Base-by-base conservation (phyloP, 768 basidiomycete genomes). In the Mycena haematopus region DNA sequence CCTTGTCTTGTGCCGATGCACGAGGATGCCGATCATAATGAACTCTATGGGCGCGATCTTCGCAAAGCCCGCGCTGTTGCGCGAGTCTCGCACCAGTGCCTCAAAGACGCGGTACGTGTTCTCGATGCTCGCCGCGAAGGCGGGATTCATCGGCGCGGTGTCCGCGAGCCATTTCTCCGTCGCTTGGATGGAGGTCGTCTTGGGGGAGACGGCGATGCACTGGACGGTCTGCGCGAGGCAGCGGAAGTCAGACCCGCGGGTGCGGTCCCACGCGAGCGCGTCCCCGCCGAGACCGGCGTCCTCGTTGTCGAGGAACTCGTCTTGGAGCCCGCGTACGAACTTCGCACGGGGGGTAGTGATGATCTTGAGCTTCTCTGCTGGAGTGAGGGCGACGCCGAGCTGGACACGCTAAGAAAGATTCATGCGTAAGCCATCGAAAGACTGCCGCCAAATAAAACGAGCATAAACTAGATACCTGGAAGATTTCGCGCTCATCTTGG, bases 331-430 rank as follows among this genome's bases (percentile, higher is more conserved):
- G n/a, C 88, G 87, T 17, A 90, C 79, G 69, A 92, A 86, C 0
- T 71, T 62, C 1, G 87, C 79, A 62, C 86, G 83, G 0, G 84
- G 80, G 0, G 85, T 84, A 56, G 78, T 83, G 60, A 86, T 77
- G 0, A 90, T 90, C 69, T 90, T 58, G 33, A 44, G 70, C 77
- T 35, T 59, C 84, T 86, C 88, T 65, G 88, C 86, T 5, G 87
- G 87, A 0, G 89, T 91, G 31, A 91, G 77, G 0, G 91, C 89
- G 81, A 92, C 87, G 8, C 91, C 91, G 3, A 90, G 79, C 73
- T 92, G 91, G 8, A 92, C 91, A 52, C 91, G 81, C 88, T 92
- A 63, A 22, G 31, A 3, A 27, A 7, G 22, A 8, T 21, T 24
- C 24, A 13, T 31, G 29, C 9, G 45, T 25, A 46, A 46, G n/a